Evolutionary conservation across 805 yeast genomes (phyloP).

Genomic region (Blastobotrys parvus): DNA sequence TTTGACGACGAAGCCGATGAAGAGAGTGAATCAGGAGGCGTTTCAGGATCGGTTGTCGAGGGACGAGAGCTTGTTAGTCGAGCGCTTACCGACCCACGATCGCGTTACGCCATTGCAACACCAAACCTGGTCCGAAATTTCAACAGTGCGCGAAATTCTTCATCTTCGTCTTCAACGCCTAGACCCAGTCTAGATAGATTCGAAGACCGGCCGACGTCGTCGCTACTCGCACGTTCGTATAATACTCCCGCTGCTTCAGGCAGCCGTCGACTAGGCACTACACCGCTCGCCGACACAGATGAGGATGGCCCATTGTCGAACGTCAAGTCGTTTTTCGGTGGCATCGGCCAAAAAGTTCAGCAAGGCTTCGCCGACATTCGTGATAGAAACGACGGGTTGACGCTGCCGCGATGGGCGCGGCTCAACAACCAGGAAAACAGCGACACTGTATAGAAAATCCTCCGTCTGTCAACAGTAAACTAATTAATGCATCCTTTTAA

Average conservation of each 20-base stretch:
- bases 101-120: slow-evolving; percentile 15
- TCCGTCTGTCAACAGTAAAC: too few relatives aligned
- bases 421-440: not conserved
- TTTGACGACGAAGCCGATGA: slow-evolving; percentile 28
- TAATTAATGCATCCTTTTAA: too few relatives aligned
- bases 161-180: not conserved
- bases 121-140: too few relatives aligned
- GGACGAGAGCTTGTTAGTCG: slow-evolving; percentile 29
- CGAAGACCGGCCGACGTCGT: not conserved
- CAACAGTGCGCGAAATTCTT: not conserved
- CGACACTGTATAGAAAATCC: too few relatives aligned
- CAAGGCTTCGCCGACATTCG: not conserved
- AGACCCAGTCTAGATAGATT: not conserved
- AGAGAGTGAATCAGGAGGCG: slow-evolving; percentile 9
- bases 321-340: slow-evolving; percentile 16
- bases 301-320: slow-evolving; percentile 7
- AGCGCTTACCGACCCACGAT: slow-evolving; percentile 22
- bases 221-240: too few relatives aligned
- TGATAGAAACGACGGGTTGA: not conserved
- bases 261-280: too few relatives aligned
- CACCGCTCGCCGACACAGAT: slow-evolving; percentile 4
- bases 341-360: slow-evolving; percentile 13
- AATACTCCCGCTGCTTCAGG: too few relatives aligned
- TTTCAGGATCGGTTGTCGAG: slow-evolving; percentile 21
- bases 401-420: slow-evolving; percentile 1